Base-by-base conservation (phyloP, 805 yeast species). In the Torulaspora quercuum region DNA sequence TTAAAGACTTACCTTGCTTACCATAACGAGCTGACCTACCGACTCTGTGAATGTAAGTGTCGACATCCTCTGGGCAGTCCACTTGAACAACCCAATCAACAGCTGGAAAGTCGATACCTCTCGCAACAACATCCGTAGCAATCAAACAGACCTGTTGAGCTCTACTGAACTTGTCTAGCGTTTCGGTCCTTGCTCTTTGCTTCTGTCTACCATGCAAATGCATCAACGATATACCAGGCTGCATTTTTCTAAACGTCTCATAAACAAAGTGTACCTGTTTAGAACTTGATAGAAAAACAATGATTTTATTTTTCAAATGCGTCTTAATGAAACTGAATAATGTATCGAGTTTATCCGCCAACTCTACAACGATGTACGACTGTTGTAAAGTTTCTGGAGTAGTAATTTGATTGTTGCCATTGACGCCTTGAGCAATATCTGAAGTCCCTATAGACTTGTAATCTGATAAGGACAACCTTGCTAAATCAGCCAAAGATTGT, bases 81-180 rank as follows among this genome's bases (percentile, higher is more conserved):
- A 86, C 72, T 59, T 87, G 96, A 6, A 87, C 69, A n/a, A 87
- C 95, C 96, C 96, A 87, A 55, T 88, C 94, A 33, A 87, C 84
- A 5, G 89, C 84, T 0, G 96, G 95, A 61, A 88, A 86, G 59
- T 87, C 96, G 25, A 87, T 73, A 11, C 96, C 96, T 57, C 96
- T 69, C 1, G 96, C 95, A 8, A 86, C 95, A 29, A 87, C 81
- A 63, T 87, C 96, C 0, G 96, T 87, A 0, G 95, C 92, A 54
- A 87, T 78, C 31, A 87, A 64, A 64, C 95, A 86, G 10, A 85
- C 84, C 36, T 82, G 76, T 48, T 82, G 83, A 2, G 94, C 80
- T 39, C 80, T 75, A 7, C 87, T 74, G 59, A 86, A 87, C 59
- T 83, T 83, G 37, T 71, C 69, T 1, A 90, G 76, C 6, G 92